Percentiles rank a stretch among this genome's conserved stretches.
Evolutionary conservation across 805 yeast genomes (phyloP).

Genomic region (Debaryomyces hansenii): DNA sequence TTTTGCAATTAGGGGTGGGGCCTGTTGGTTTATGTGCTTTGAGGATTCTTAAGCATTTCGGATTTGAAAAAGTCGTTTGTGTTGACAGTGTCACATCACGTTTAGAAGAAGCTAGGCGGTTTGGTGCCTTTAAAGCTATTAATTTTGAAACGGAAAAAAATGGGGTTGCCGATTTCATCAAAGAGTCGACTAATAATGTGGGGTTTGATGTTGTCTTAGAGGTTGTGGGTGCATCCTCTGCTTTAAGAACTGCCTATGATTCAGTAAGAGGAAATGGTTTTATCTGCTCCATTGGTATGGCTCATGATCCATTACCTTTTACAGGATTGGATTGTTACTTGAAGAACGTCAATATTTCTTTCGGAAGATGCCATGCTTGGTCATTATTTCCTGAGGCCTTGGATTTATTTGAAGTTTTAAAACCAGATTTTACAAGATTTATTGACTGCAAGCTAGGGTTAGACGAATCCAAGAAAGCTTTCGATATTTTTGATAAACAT

Average conservation of each 20-base stretch:
- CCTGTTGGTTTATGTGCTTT: conserved; percentile 60
- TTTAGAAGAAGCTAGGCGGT: conserved; percentile 39
- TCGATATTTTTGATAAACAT: conserved; percentile 52
- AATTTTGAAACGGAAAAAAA: conserved; percentile 40
- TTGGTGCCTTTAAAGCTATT: conserved; percentile 52
- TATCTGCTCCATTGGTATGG: conserved; percentile 60
- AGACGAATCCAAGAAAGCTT: conserved; percentile 47
- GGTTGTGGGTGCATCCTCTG: conserved; percentile 56
- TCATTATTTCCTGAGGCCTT: conserved; percentile 55
- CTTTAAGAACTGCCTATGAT: conserved; percentile 52
- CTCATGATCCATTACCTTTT: conserved; percentile 57
- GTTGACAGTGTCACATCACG: conserved; percentile 52
- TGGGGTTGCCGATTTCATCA: conserved; percentile 25
- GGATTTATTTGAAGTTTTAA: conserved; percentile 44
- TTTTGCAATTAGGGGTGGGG: conserved; percentile 60
- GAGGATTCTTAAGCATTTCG: conserved; percentile 42
- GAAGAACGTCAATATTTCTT: conserved; percentile 56
- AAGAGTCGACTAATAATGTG: conserved; percentile 39
- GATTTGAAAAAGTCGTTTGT: conserved; percentile 45
- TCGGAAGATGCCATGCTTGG: conserved; percentile 66
- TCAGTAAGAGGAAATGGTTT: conserved; percentile 58
- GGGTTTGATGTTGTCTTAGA: conserved; percentile 65
- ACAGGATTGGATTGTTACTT: conserved; percentile 56
- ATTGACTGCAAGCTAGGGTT: conserved; percentile 49
- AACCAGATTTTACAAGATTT: conserved; percentile 48